Conservation (phyloP, 306 rosid genomes). For the Vigna radiata region DNA sequence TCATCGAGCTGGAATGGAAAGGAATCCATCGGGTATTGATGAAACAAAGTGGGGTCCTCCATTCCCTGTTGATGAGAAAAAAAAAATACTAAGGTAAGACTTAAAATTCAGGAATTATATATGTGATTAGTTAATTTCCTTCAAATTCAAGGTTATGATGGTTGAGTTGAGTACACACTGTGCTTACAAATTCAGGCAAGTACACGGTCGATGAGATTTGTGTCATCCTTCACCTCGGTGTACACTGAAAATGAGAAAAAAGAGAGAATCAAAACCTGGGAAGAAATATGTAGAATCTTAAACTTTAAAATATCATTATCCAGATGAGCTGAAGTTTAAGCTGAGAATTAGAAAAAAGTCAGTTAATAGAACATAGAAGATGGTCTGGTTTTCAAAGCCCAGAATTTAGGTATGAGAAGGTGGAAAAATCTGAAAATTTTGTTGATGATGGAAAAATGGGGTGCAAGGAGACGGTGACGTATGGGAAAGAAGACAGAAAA, state of each 20-base stretch:
- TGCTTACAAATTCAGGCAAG: constrained; percentile 48
- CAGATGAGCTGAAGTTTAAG: not conserved
- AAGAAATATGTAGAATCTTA: not conserved
- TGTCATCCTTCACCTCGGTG: constrained; percentile 22
- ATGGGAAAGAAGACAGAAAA: not conserved
- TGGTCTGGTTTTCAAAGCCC: not conserved
- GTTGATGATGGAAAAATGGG: constrained; percentile 19
- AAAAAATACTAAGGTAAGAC: not conserved
- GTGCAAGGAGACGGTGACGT: not conserved
- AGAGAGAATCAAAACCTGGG: not conserved
- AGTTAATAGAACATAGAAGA: not conserved
- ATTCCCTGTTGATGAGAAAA: constrained; percentile 35
- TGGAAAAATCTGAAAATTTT: not conserved
- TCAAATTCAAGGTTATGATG: not conserved
- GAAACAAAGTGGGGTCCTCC: constrained; percentile 43
- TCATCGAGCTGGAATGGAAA: constrained; percentile 39
- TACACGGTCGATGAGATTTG: constrained; percentile 41
- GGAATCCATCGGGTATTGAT: constrained; percentile 41
- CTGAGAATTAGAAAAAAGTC: not conserved
- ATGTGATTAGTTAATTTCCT: not conserved
- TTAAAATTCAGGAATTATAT: not conserved
- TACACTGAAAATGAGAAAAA: constrained; percentile 27
- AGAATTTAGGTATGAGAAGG: not conserved
- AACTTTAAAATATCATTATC: not conserved
- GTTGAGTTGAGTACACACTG: not conserved